Base-by-base conservation (phyloP, 306 rosid species). In the Urtica urens region DNA sequence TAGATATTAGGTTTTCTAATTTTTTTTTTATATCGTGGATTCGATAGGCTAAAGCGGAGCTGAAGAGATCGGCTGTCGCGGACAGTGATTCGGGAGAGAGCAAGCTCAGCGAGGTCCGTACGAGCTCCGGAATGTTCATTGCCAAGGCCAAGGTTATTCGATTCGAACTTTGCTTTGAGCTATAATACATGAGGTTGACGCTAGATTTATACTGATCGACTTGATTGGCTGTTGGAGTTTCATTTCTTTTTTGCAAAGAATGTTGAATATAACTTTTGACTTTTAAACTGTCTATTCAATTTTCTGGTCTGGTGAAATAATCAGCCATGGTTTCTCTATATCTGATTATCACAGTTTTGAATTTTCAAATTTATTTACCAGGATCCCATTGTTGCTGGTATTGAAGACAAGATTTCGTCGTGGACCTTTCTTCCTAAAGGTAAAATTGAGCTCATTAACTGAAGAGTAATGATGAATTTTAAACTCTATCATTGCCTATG, bases 381-480 rank as follows among this genome's bases (percentile, higher is more conserved):
- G 99, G 99, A 92, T 72, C 86, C 93, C 43, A 79, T 85, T 67
- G 26, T 92, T 69, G 44, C 93, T 71, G 94, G 93, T 47, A 82
- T 92, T 49, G 99, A 90, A 80, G 96, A 82, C 63, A 92, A 78
- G 86, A 72, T 92, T 69, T 65, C 99, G 43, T 49, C 99, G 0
- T 92, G 88, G 99, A 79, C 99, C 56, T 92, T 92, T 70, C 96
- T 92, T 68, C 99, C 99, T 15, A 92, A 81, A 82, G 99, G 96
- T 92, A 69, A n/a, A n/a, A n/a, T n/a, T 39, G 44, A 48, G n/a
- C 23, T 60, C 70, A 3, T 33, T 6, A n/a, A n/a, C n/a, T n/a
- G n/a, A n/a, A n/a, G n/a, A n/a, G n/a, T n/a, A n/a, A n/a, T n/a
- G n/a, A n/a, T n/a, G n/a, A n/a, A n/a, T n/a, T n/a, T n/a, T n/a